Conservation (phyloP, 1,284 basidiomycete species). For the Erythrobasidium hasegawianum region DNA sequence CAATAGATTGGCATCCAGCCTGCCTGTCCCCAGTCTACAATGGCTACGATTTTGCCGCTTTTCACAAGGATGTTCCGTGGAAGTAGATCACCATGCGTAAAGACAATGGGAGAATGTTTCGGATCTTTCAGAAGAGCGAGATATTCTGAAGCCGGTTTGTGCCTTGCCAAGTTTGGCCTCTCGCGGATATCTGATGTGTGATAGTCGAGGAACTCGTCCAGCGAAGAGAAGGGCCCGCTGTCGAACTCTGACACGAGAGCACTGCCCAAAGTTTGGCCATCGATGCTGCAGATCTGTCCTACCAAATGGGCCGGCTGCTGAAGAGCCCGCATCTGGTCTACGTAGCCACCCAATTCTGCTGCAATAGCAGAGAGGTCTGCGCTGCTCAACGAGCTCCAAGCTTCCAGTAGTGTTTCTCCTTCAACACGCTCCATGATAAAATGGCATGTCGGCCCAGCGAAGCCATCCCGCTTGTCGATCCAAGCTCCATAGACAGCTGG, state of each 20-base stretch:
- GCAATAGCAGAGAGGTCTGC: not conserved
- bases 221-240: not conserved
- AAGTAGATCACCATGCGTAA: not conserved
- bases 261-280: not conserved
- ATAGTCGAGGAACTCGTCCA: not conserved
- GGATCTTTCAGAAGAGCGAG: not conserved
- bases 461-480: not conserved
- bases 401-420: not conserved
- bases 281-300: not conserved
- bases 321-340: not conserved
- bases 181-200: not conserved
- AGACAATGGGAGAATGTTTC: not conserved
- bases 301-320: not conserved
- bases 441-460: not conserved
- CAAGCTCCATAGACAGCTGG: not conserved
- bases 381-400: not conserved
- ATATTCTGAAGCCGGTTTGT: not conserved
- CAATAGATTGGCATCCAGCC: constrained; percentile 1
- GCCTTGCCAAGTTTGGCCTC: not conserved
- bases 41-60: not conserved
- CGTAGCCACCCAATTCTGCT: not conserved
- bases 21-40: not conserved
- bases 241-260: not conserved
- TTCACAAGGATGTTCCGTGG: not conserved
- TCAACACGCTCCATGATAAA: not conserved